A percentile compares a stretch with the other conserved stretches of the same genome.
phyloP scores from a whole-genome alignment of 2,329 filamentous ascomycete species.

The Pseudocercospora musae region DNA sequence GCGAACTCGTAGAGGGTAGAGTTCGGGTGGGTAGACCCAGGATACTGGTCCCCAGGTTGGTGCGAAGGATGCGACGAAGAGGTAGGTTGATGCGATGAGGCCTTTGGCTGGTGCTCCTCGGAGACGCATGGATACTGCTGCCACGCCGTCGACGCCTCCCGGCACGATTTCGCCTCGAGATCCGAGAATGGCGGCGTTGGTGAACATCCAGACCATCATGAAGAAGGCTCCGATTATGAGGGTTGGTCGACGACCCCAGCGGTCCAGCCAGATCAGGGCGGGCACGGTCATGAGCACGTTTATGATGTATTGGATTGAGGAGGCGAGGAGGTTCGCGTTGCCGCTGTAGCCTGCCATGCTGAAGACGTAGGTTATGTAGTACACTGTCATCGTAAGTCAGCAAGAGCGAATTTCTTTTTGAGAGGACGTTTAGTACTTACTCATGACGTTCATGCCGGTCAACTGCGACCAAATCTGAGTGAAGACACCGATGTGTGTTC shows the following conservation, averaged over 20 bases:
- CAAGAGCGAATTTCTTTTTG: too few species aligned
- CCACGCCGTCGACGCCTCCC: conserved; percentile 39
- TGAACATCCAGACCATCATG: conserved; percentile 63
- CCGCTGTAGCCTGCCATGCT: conserved; percentile 62
- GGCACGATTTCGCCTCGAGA: conserved; percentile 49
- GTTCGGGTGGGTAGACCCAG: conserved; percentile 51
- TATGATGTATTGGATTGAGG: conserved; percentile 70
- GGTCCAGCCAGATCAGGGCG: conserved; percentile 70
- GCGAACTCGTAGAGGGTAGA: conserved; percentile 61
- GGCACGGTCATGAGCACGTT: conserved; percentile 76
- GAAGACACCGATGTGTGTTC: conserved; percentile 66
- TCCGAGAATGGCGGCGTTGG: conserved; percentile 61
- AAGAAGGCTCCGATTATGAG: conserved; percentile 62
- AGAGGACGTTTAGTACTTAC: background rate
- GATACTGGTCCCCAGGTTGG: conserved; percentile 60
- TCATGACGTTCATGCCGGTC: conserved; percentile 73
- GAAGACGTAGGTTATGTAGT: conserved; percentile 57
- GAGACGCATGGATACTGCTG: conserved; percentile 43
- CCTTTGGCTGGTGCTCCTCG: conserved; percentile 41
- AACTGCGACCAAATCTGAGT: conserved; percentile 69
- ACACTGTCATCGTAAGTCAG: background rate
- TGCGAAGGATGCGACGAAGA: conserved; percentile 69
- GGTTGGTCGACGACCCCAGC: conserved; percentile 68
- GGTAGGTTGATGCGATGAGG: conserved; percentile 67
- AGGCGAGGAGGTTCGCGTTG: conserved; percentile 60